A percentile compares a stretch with the other conserved stretches of the same genome.
Evolutionary conservation across 352 stramenopile species (phyloP).

Genomic region (Globisporangium mamillatum): DNA sequence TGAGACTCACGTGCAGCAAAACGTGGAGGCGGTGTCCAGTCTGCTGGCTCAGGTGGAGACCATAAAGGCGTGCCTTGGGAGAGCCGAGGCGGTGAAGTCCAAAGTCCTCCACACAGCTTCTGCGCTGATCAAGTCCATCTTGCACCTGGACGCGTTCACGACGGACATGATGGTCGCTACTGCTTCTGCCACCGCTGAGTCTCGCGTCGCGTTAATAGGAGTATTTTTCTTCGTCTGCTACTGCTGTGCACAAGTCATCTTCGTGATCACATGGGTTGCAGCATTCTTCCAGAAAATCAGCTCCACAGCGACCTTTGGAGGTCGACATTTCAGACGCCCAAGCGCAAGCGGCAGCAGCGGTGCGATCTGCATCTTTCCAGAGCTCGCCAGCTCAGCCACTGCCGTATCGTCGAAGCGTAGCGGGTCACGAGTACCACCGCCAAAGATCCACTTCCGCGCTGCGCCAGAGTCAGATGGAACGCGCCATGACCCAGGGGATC

Average conservation of each 20-base stretch:
- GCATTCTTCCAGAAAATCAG: not conserved
- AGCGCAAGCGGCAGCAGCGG: not conserved
- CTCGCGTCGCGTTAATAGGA: not conserved
- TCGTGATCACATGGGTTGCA: not conserved
- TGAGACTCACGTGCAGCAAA: not conserved
- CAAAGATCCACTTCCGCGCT: not conserved
- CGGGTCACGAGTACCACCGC: not conserved
- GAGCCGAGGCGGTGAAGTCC: not conserved
- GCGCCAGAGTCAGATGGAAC: not conserved
- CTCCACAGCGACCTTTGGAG: not conserved
- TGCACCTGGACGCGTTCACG: constrained; percentile 8
- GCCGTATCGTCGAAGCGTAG: not conserved
- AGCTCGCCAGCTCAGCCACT: not conserved
- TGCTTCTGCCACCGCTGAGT: not conserved
- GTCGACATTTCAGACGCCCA: not conserved
- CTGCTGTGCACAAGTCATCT: not conserved
- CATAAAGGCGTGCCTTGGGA: not conserved
- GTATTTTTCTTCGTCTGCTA: not conserved
- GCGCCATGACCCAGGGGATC: not conserved
- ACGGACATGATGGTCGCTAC: not conserved
- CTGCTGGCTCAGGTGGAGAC: constrained; percentile 6
- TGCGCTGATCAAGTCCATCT: not conserved
- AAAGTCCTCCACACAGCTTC: not conserved
- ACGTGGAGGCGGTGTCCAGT: not conserved
- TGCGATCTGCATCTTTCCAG: not conserved